Evolutionary conservation across 2,329 filamentous ascomycete species (phyloP).

Genomic region (Geosmithia morbida): DNA sequence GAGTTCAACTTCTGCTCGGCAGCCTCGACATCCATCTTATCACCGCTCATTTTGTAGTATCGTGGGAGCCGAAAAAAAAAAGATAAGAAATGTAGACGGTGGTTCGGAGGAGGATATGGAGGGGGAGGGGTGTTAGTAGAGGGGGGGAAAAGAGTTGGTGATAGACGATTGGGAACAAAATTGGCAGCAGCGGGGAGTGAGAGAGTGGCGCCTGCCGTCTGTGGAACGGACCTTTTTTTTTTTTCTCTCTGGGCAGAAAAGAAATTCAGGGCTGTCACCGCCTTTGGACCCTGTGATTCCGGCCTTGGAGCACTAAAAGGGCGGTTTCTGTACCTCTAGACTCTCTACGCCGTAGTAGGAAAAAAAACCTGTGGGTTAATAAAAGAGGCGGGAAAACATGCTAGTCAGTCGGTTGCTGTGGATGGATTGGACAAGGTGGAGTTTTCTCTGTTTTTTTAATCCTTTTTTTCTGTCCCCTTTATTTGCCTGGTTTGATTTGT

Average conservation of each 20-base stretch:
- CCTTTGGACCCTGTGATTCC: slow-evolving; percentile 5
- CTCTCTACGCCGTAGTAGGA: not conserved
- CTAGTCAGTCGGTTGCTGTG: not conserved
- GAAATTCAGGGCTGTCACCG: slow-evolving; percentile 12
- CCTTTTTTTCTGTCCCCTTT: not conserved
- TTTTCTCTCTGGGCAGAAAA: slow-evolving; percentile 14
- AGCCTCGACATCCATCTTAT: slow-evolving; percentile 43
- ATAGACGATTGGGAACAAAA: not conserved
- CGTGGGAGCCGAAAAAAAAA: not conserved
- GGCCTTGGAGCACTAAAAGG: not conserved
- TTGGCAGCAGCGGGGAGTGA: not conserved
- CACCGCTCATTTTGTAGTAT: slow-evolving; percentile 26
- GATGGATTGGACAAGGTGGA: not conserved
- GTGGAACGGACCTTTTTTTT: not conserved
- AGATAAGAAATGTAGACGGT: not conserved
- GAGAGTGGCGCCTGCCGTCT: not conserved
- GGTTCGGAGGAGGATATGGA: not conserved
- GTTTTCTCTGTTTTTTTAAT: not conserved
- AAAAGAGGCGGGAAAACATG: not conserved
- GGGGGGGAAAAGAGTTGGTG: slow-evolving; percentile 1
- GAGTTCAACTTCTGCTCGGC: slow-evolving; percentile 50
- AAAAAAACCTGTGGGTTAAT: no score
- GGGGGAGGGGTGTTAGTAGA: not conserved
- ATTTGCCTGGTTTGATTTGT: not conserved
- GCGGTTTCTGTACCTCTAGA: not conserved